Evolutionary conservation across 2,329 filamentous ascomycete species (phyloP).

Genomic region (Teratosphaeria nubilosa): DNA sequence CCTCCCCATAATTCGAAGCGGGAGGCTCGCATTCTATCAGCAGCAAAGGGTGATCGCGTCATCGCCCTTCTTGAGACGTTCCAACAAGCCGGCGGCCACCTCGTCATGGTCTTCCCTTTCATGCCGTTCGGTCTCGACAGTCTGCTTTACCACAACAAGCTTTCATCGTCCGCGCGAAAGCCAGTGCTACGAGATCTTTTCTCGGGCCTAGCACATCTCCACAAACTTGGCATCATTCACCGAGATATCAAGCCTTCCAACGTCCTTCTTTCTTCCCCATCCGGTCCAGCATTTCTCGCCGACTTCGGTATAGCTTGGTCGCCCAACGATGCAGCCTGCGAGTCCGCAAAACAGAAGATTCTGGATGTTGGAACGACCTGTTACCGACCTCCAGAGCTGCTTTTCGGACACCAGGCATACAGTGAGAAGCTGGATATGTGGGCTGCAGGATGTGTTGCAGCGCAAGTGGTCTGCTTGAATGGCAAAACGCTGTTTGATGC

Average conservation of each 20-base stretch:
- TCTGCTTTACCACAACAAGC: constrained; percentile 43
- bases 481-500: constrained; percentile 67
- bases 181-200: constrained; percentile 59
- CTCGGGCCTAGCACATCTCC: constrained; percentile 59
- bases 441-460: constrained; percentile 74
- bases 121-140: constrained; percentile 61
- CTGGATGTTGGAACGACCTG: constrained; percentile 88
- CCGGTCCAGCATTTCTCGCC: constrained; percentile 67
- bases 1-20: constrained; percentile 74
- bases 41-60: constrained; percentile 47
- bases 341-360: constrained; percentile 61
- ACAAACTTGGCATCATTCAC: constrained; percentile 70
- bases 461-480: constrained; percentile 55
- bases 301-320: constrained; percentile 94
- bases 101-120: constrained; percentile 79
- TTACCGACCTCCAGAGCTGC: constrained; percentile 79
- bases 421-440: constrained; percentile 71
- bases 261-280: constrained; percentile 35
- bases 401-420: constrained; percentile 76
- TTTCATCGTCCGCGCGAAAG: constrained; percentile 26
- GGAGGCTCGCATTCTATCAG: constrained; percentile 64
- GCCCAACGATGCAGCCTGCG: constrained; percentile 46
- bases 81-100: constrained; percentile 54
- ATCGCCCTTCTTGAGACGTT: constrained; percentile 66
- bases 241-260: constrained; percentile 92